A percentile compares a stretch with the other conserved stretches of the same genome.
These are phyloP conservation scores for Corchorus olitorius DNA, from an alignment of 345 rosid genomes.

Conservation along the genomic window DNA sequence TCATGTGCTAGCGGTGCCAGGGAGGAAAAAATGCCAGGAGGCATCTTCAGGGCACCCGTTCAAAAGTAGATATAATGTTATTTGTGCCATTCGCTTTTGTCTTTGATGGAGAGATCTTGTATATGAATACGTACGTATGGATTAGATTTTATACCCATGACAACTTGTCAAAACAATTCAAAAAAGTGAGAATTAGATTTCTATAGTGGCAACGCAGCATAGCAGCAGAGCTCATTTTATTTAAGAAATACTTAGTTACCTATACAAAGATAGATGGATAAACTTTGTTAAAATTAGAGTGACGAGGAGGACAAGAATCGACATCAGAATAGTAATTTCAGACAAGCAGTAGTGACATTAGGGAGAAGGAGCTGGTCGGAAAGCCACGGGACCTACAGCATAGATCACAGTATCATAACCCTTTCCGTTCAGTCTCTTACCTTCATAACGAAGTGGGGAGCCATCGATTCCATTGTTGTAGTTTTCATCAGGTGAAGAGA, in stretches of 20 bases:
- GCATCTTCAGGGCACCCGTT: too few species aligned
- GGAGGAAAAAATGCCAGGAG: too few species aligned
- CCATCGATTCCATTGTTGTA: slow-evolving; percentile 80
- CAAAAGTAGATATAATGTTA: too few species aligned
- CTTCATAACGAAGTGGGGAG: slow-evolving; percentile 56
- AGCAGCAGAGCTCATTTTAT: too few species aligned
- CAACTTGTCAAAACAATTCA: not conserved
- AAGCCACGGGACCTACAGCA: slow-evolving; percentile 82
- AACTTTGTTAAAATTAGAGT: too few species aligned
- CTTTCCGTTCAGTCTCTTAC: slow-evolving; percentile 47
- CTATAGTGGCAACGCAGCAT: not conserved
- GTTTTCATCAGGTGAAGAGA: slow-evolving; percentile 61
- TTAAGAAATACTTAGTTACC: too few species aligned
- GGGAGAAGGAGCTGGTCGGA: slow-evolving; percentile 57
- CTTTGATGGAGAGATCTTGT: too few species aligned
- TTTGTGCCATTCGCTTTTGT: slow-evolving; percentile 5
- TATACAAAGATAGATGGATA: too few species aligned
- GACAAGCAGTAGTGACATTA: not conserved
- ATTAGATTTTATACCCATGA: not conserved
- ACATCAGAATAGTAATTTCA: not conserved
- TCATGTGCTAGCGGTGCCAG: too few species aligned
- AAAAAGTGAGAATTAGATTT: not conserved
- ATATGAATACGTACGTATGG: not conserved
- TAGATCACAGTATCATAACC: not conserved
- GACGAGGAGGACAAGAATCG: slow-evolving; percentile 8